Conservation (phyloP, 1,284 basidiomycete species). For the Agaricales sp. region DNA sequence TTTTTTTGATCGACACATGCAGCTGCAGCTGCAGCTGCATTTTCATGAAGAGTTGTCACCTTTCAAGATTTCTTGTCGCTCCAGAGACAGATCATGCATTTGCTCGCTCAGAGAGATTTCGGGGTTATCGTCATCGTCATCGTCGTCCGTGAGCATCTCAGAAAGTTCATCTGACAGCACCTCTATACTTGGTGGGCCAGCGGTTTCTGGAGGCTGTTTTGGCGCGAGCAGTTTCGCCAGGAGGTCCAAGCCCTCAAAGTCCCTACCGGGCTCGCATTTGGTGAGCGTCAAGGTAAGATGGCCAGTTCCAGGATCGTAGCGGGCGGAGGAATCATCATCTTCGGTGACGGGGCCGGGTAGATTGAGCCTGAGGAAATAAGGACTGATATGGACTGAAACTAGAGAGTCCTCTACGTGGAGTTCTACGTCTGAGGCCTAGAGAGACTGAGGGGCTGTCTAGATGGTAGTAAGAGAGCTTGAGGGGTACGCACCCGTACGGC, state of each 20-base stretch:
- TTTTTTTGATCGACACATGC: background rate
- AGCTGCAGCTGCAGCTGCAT: background rate
- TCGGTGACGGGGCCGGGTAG: slow-evolving; percentile 55
- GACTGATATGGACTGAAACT: slow-evolving; percentile 67
- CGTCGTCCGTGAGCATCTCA: slow-evolving; percentile 11
- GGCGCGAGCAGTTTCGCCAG: slow-evolving; percentile 67
- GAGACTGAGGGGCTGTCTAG: slow-evolving; percentile 18
- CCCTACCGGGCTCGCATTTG: slow-evolving; percentile 53
- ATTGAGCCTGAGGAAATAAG: slow-evolving; percentile 71
- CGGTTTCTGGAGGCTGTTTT: slow-evolving; percentile 27
- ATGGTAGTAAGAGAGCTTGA: slow-evolving; percentile 8
- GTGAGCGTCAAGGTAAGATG: slow-evolving; percentile 60
- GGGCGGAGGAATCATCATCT: slow-evolving; percentile 59
- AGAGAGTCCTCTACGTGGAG: slow-evolving; percentile 62
- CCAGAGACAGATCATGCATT: slow-evolving; percentile 33
- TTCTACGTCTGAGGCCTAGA: slow-evolving; percentile 67
- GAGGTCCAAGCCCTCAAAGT: slow-evolving; percentile 67
- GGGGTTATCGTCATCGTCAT: slow-evolving; percentile 30
- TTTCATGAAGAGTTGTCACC: slow-evolving; percentile 27
- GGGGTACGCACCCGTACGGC: slow-evolving; percentile 55
- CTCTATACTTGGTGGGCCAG: slow-evolving; percentile 46
- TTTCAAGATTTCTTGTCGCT: slow-evolving; percentile 47
- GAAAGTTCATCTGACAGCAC: slow-evolving; percentile 37
- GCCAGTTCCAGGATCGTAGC: slow-evolving; percentile 64
- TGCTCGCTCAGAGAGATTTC: slow-evolving; percentile 26